Evolutionary conservation across 345 rosid genomes (phyloP).

Genomic region (Toxicodendron radicans): DNA sequence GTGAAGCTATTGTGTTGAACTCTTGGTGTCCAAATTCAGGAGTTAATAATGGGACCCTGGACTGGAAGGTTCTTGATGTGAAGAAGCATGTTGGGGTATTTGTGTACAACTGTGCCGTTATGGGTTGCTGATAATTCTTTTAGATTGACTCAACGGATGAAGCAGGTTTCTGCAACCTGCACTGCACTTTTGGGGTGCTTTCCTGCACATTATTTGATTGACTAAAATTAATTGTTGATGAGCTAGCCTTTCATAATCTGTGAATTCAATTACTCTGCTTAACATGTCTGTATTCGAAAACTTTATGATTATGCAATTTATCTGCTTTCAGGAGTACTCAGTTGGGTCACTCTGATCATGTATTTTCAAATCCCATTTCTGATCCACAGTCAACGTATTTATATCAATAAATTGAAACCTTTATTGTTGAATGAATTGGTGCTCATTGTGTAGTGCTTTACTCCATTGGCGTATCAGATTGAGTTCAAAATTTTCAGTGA

Average conservation of each 20-base stretch:
- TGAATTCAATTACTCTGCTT: slow-evolving; percentile 18
- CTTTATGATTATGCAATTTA: slow-evolving; percentile 21
- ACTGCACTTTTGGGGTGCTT: slow-evolving; percentile 32
- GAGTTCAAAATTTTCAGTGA: too few species aligned
- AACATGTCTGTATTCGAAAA: slow-evolving; percentile 13
- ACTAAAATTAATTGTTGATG: slow-evolving; percentile 28
- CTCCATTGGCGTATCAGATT: too few species aligned
- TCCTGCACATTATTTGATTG: slow-evolving; percentile 35
- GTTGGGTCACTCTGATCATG: slow-evolving; percentile 14
- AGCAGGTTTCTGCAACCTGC: slow-evolving; percentile 31
- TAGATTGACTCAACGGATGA: slow-evolving; percentile 28
- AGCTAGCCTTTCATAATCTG: slow-evolving; percentile 19
- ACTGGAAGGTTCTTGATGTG: slow-evolving; percentile 77
- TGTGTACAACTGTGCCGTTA: slow-evolving; percentile 82
- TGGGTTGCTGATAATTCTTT: slow-evolving; percentile 62
- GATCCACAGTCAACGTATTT: slow-evolving; percentile 20
- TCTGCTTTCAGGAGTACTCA: slow-evolving; percentile 22
- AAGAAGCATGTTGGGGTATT: slow-evolving; percentile 78
- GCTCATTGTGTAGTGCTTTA: not conserved
- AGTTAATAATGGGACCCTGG: slow-evolving; percentile 53
- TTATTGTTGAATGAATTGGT: not conserved
- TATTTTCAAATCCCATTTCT: slow-evolving; percentile 20
- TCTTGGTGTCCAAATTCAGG: slow-evolving; percentile 76
- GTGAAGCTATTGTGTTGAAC: slow-evolving; percentile 68
- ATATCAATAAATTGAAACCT: slow-evolving; percentile 16